Evolutionary conservation across 2,329 filamentous ascomycete species (phyloP).

Genomic region (Trichoderma oligosporum): DNA sequence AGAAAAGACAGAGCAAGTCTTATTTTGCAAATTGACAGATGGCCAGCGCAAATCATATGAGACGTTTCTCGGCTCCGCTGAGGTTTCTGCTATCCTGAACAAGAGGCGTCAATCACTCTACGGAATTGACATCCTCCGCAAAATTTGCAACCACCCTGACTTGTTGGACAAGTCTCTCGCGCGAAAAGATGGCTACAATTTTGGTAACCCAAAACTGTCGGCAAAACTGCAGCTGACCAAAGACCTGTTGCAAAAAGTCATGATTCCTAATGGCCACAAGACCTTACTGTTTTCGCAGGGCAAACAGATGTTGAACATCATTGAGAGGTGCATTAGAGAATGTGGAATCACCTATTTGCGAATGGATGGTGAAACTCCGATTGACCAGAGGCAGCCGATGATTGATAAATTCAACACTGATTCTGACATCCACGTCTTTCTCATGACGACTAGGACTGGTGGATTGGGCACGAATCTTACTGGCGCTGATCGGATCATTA

Average conservation of each 20-base stretch:
- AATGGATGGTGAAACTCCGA: conserved; percentile 90
- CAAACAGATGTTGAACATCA: conserved; percentile 90
- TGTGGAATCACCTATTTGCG: conserved; percentile 71
- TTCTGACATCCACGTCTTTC: conserved; percentile 75
- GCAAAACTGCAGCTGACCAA: conserved; percentile 97
- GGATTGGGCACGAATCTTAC: conserved; percentile 92
- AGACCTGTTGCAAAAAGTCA: conserved; percentile 72
- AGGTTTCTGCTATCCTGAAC: conserved; percentile 77
- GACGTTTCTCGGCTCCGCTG: conserved; percentile 73
- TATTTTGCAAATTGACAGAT: conserved; percentile 86
- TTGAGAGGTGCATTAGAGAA: conserved; percentile 75
- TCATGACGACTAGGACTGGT: conserved; percentile 93
- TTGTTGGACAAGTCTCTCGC: conserved; percentile 61
- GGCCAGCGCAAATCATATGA: conserved; percentile 77
- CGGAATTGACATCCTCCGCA: conserved; percentile 86
- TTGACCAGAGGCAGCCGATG: conserved; percentile 81
- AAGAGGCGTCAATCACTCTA: conserved; percentile 76
- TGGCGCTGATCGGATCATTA: conserved; percentile 91
- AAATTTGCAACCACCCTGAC: conserved; percentile 97
- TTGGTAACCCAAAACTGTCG: conserved; percentile 74
- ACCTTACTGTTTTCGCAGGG: conserved; percentile 90
- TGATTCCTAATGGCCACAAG: conserved; percentile 88
- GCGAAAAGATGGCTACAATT: conserved; percentile 63
- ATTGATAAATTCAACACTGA: conserved; percentile 91
- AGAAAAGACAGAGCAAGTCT: conserved; percentile 91